phyloP scores from a whole-genome alignment of 352 stramenopile species.

The Phytophthora lateralis region DNA sequence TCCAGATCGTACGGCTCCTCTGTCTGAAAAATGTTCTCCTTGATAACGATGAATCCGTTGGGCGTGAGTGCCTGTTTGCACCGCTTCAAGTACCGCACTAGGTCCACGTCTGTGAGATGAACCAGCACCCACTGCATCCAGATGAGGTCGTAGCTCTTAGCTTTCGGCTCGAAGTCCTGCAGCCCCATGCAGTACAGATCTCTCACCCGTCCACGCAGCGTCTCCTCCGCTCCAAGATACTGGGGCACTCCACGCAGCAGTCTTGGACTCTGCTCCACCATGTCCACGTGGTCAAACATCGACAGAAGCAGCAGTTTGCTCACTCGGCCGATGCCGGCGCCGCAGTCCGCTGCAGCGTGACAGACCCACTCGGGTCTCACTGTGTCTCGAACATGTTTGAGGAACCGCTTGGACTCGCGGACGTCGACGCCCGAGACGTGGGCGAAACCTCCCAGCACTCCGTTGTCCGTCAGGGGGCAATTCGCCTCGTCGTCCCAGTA shows the following conservation, averaged over 20 bases:
- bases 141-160: slow-evolving; percentile 92
- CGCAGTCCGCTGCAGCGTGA: slow-evolving; percentile 74
- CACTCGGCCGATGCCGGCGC: slow-evolving; percentile 94
- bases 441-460: slow-evolving; percentile 93
- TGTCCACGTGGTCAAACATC: slow-evolving; percentile 88
- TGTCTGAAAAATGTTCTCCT: slow-evolving; percentile 92
- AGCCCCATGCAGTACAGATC: slow-evolving; percentile 92
- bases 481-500: slow-evolving; percentile 92
- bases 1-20: slow-evolving; percentile 91
- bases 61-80: slow-evolving; percentile 76
- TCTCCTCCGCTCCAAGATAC: slow-evolving; percentile 79
- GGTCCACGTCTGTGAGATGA: slow-evolving; percentile 95
- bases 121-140: slow-evolving; percentile 98
- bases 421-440: slow-evolving; percentile 86
- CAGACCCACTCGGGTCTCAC: slow-evolving; percentile 55
- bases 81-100: slow-evolving; percentile 91
- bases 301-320: slow-evolving; percentile 94
- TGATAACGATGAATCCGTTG: slow-evolving; percentile 67
- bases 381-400: slow-evolving; percentile 47
- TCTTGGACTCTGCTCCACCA: slow-evolving; percentile 94
- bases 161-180: slow-evolving; percentile 86
- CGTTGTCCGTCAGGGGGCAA: slow-evolving; percentile 92
- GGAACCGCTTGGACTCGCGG: slow-evolving; percentile 69
- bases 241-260: slow-evolving; percentile 88
- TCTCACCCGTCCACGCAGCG: slow-evolving; percentile 45